phyloP scores from a whole-genome alignment of 805 yeast genomes.

The Cyberlindnera euphorbiae region DNA sequence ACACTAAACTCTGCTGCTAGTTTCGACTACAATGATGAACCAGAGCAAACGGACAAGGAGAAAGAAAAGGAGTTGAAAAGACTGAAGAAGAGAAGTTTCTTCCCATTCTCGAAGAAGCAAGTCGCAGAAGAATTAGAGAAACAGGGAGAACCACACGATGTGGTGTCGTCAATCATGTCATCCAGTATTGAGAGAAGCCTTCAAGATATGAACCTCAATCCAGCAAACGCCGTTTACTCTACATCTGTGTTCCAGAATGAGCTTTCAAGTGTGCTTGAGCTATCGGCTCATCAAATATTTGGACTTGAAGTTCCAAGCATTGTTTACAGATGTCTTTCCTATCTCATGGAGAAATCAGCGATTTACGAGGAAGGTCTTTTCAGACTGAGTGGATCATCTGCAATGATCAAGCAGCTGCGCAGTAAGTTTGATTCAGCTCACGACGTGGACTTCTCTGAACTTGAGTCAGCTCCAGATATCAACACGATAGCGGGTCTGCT shows the following conservation, averaged over 20 bases:
- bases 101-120: constrained; percentile 45
- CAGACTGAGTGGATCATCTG: constrained; percentile 83
- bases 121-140: constrained; percentile 10
- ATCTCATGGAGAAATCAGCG: constrained; percentile 60
- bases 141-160: constrained; percentile 7
- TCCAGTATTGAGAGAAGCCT: constrained; percentile 27
- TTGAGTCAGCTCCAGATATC: constrained; percentile 50
- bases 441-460: constrained; percentile 59
- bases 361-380: constrained; percentile 88
- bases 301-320: constrained; percentile 62
- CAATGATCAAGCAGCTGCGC: constrained; percentile 64
- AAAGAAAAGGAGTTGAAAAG: constrained; percentile 36
- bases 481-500: constrained; percentile 85
- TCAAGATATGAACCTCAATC: constrained; percentile 27
- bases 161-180: constrained; percentile 1
- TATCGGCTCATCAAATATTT: constrained; percentile 45
- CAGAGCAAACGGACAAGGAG: no score
- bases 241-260: constrained; percentile 62
- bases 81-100: constrained; percentile 51
- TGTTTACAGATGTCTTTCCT: constrained; percentile 69
- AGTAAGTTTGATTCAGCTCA: constrained; percentile 60
- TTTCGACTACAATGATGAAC: constrained; percentile 15
- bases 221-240: constrained; percentile 15
- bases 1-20: constrained; percentile 7
- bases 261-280: constrained; percentile 42